phyloP scores from a whole-genome alignment of 805 yeast species.

The Saccharomycopsis babjevae region DNA sequence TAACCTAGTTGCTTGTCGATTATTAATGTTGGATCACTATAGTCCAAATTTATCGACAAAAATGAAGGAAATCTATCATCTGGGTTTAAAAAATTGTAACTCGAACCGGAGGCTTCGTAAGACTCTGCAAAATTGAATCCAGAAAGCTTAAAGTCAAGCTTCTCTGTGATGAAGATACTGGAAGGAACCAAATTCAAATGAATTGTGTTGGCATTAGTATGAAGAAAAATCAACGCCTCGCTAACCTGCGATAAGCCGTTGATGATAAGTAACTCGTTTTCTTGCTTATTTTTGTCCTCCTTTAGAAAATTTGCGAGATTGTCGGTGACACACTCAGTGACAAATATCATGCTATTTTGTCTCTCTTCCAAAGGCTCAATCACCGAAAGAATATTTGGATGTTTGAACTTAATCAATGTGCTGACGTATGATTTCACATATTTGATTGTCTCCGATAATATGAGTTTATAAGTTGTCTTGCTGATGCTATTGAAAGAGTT shows the following conservation, averaged over 20 bases:
- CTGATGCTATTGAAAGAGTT: slow-evolving; percentile 12
- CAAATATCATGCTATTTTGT: slow-evolving; percentile 66
- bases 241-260: slow-evolving; percentile 75
- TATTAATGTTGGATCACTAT: slow-evolving; percentile 76
- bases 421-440: slow-evolving; percentile 57
- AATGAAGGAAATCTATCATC: slow-evolving; percentile 66
- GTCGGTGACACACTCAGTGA: slow-evolving; percentile 65
- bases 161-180: slow-evolving; percentile 65
- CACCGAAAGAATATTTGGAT: slow-evolving; percentile 76
- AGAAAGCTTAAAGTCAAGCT: slow-evolving; percentile 88
- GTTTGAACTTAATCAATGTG: slow-evolving; percentile 71
- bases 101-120: slow-evolving; percentile 40
- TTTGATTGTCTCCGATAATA: slow-evolving; percentile 47
- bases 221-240: slow-evolving; percentile 75
- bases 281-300: slow-evolving; percentile 20
- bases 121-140: slow-evolving; percentile 50
- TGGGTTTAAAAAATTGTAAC: slow-evolving; percentile 58
- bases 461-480: slow-evolving; percentile 13
- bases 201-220: slow-evolving; percentile 60
- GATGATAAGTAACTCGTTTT: slow-evolving; percentile 54
- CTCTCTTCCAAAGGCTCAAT: slow-evolving; percentile 89
- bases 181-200: slow-evolving; percentile 75
- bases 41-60: slow-evolving; percentile 61
- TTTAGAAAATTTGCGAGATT: slow-evolving; percentile 38
- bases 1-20: slow-evolving; percentile 52